Evolutionary conservation across 495 filamentous ascomycete species (phyloP).

Genomic region (Penicillium flavigenum): DNA sequence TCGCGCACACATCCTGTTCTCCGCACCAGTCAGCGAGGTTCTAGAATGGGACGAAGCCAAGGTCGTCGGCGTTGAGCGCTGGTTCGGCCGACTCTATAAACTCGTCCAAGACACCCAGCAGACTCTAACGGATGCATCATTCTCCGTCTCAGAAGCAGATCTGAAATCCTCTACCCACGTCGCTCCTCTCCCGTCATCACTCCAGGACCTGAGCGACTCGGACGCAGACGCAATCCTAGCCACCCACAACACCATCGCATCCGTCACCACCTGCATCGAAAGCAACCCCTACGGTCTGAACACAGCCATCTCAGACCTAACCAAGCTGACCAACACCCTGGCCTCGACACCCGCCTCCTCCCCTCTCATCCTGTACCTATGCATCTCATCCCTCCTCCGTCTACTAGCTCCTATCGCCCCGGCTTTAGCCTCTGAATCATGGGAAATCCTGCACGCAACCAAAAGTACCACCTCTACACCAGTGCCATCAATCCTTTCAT

Average conservation of each 20-base stretch:
- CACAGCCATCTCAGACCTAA: constrained; percentile 78
- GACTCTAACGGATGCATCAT: constrained; percentile 25
- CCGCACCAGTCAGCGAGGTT: constrained; percentile 77
- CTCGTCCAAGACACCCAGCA: constrained; percentile 46
- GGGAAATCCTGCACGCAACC: constrained; percentile 56
- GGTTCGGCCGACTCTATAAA: constrained; percentile 67
- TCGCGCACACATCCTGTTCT: constrained; percentile 82
- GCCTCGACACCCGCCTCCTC: constrained; percentile 34
- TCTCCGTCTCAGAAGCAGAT: constrained; percentile 20
- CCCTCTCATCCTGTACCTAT: constrained; percentile 37
- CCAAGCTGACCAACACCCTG: constrained; percentile 70
- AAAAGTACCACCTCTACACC: constrained; percentile 6
- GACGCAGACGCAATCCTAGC: constrained; percentile 60
- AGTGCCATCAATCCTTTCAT: constrained; percentile 46
- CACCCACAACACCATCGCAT: constrained; percentile 63
- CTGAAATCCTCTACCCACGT: constrained; percentile 25
- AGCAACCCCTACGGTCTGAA: constrained; percentile 69
- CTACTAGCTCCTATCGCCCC: constrained; percentile 78
- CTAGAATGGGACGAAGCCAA: constrained; percentile 86
- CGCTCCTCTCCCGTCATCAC: constrained; percentile 26
- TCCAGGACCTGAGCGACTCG: constrained; percentile 41
- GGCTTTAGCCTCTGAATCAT: constrained; percentile 75
- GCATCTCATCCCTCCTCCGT: constrained; percentile 55
- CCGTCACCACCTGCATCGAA: constrained; percentile 67
- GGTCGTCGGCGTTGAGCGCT: constrained; percentile 76